Conservation (phyloP, 176 grass and related monocot species). For the Oropetium thomaeum region DNA sequence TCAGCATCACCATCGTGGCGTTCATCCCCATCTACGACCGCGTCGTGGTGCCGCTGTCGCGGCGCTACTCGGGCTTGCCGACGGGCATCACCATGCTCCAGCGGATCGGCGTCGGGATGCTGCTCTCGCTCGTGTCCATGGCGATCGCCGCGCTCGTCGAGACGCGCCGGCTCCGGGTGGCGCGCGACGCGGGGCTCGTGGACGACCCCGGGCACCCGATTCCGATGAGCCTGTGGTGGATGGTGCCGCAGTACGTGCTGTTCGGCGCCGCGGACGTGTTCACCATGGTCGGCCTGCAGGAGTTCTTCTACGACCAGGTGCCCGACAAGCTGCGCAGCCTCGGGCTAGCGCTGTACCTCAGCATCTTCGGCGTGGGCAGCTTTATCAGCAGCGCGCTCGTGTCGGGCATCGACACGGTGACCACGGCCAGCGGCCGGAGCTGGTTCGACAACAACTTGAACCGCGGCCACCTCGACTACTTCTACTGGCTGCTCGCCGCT, state of each 20-base stretch:
- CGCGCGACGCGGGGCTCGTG: constrained; percentile 35
- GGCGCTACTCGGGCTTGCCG: constrained; percentile 29
- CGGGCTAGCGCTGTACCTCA: constrained; percentile 46
- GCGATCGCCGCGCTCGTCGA: constrained; percentile 56
- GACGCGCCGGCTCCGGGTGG: constrained; percentile 32
- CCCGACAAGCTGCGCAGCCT: constrained; percentile 49
- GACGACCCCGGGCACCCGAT: constrained; percentile 22
- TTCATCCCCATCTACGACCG: constrained; percentile 59
- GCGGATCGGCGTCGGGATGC: constrained; percentile 56
- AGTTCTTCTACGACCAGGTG: constrained; percentile 87
- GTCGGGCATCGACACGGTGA: constrained; percentile 25
- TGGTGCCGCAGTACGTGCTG: constrained; percentile 62
- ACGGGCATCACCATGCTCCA: constrained; percentile 70
- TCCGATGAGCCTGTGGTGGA: constrained; percentile 86
- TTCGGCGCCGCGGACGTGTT: constrained; percentile 55
- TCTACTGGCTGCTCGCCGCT: constrained; percentile 48
- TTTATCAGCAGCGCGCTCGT: constrained; percentile 48
- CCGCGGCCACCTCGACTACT: constrained; percentile 47
- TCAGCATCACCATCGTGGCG: constrained; percentile 35
- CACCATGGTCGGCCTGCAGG: constrained; percentile 61
- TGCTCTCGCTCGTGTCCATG: constrained; percentile 57
- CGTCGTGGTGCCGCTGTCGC: constrained; percentile 37
- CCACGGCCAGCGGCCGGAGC: constrained; percentile 19
- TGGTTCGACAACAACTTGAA: constrained; percentile 58
- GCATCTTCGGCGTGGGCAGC: constrained; percentile 45